Evolutionary conservation across 2,329 filamentous ascomycete species (phyloP), one percentile per base, ranked within the genome.

Genomic region (Lithohypha guttulata): DNA sequence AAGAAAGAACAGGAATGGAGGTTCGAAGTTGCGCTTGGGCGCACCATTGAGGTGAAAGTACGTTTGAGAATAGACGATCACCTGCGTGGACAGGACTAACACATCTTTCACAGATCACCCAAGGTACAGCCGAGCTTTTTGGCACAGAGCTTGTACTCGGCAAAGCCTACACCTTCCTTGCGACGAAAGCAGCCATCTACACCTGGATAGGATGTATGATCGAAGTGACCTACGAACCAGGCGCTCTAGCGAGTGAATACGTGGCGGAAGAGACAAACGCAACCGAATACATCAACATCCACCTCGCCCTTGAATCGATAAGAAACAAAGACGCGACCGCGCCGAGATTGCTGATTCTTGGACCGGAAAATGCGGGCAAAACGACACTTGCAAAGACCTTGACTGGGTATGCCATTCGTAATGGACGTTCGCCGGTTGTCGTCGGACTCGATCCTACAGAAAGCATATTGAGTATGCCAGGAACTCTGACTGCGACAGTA

Each of bases 121-220:
- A 73, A 22, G 91, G 91, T 45, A 85, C 80, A 1, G 91, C 89
- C 34, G 91, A 98, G 61, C 77, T 93, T 55, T 94, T 96, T 57
- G 91, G 91, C 56, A 87, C 89, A 40, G 91, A 98, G 64, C 80
- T 98, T 29, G 86, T 86, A 8, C 71, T 75, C 7, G 81, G 81
- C 41, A 81, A 81, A 36, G 71, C 75, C 7, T 96, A 96, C 65
- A 79, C 71, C 21, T 89, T 98, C 60, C 72, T 74, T 31, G 83
- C 84, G 41, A 75, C 74, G 50, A 93, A 93, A 65, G 82, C 83
- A 42, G 87, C 89, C 45, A 81, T 98, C 54, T 84, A 84, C 59
- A 93, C 87, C 35, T 94, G 85, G 81, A 78, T 89, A 55, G 89
- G 91, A 52, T 95, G 86, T 62, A 77, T 77, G 38, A 65, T 98